A percentile compares a stretch with the other conserved stretches of the same genome.
Conservation (phyloP, 2,329 filamentous ascomycete genomes). For the Clarireedia homoeocarpa region DNA sequence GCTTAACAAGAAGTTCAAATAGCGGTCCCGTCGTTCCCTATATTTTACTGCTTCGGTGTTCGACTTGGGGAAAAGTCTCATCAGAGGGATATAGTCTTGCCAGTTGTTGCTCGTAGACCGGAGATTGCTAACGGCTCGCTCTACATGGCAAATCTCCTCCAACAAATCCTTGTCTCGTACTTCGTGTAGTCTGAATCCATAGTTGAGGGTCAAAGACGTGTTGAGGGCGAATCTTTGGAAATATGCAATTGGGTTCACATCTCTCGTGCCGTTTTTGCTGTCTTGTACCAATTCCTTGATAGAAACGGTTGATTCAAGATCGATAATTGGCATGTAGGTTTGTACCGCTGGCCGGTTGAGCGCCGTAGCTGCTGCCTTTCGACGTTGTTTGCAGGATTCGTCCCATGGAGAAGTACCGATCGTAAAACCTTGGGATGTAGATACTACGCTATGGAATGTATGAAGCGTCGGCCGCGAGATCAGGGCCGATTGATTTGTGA, state of each 20-base stretch:
- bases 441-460: slow-evolving; percentile 75
- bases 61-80: slow-evolving; percentile 55
- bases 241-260: slow-evolving; percentile 65
- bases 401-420: slow-evolving; percentile 82
- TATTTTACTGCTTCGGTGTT: slow-evolving; percentile 58
- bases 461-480: slow-evolving; percentile 73
- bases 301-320: slow-evolving; percentile 64
- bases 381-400: slow-evolving; percentile 67
- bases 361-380: slow-evolving; percentile 72
- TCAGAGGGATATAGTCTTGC: slow-evolving; percentile 74
- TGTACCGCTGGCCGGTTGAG: slow-evolving; percentile 69
- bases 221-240: slow-evolving; percentile 72
- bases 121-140: slow-evolving; percentile 68
- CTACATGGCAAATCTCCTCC: slow-evolving; percentile 66
- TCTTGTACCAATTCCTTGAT: slow-evolving; percentile 66
- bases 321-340: slow-evolving; percentile 75
- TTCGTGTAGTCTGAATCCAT: slow-evolving; percentile 64
- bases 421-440: slow-evolving; percentile 69
- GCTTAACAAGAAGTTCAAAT: slow-evolving; percentile 50
- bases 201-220: slow-evolving; percentile 70
- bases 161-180: slow-evolving; percentile 60
- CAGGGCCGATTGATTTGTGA: slow-evolving; percentile 68
- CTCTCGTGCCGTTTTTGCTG: slow-evolving; percentile 49
- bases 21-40: slow-evolving; percentile 59
- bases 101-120: slow-evolving; percentile 75